Base-by-base conservation (phyloP, 306 rosid genomes). In the Rosa lucieae region DNA sequence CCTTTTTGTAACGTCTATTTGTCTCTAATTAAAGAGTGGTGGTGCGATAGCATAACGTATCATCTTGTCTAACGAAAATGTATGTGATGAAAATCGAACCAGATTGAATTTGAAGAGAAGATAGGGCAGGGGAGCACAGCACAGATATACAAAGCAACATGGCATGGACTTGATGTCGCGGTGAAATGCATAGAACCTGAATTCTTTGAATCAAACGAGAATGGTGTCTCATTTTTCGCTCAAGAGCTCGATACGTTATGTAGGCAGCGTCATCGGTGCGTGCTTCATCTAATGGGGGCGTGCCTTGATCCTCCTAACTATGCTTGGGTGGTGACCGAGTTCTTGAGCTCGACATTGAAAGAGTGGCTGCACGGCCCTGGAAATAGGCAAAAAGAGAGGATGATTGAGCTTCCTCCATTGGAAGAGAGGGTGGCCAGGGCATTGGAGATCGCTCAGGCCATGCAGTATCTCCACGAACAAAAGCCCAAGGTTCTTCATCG, bases 401-500 rank as follows among this genome's bases (percentile, higher is more conserved):
- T 42, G 4, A 56, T 85, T 12, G 82, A 90, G 6, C 88, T 91
- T 69, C 91, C 92, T 59, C 75, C 89, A 7, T 62, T 92, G 0
- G 52, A 66, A 59, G 90, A 90, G 8, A 89, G 98, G 63, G 18
- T 94, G 7, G 53, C 26, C 18, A 73, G 76, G 79, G 93, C 90
- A 10, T 21, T 87, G 23, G 97, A 94, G 78, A 92, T 94, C 10
- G 82, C 95, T 40, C 93, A 81, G 59, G 97, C 89, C 23, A 87
- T 94, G 94, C 97, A 91, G 20, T 91, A 91, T 69, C 90, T 94
- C 2, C 98, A 94, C n/a, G 85, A 83, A n/a, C 97, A 89, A 56
- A 90, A 77, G 73, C 98, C 97, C 13, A 92, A 79, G 48, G 85
- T 90, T 2, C 75, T 94, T 71, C 98, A 89, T 29, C 91, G 92